Base-by-base conservation (phyloP, 805 yeast genomes). In the Candida arabinofermentans region DNA sequence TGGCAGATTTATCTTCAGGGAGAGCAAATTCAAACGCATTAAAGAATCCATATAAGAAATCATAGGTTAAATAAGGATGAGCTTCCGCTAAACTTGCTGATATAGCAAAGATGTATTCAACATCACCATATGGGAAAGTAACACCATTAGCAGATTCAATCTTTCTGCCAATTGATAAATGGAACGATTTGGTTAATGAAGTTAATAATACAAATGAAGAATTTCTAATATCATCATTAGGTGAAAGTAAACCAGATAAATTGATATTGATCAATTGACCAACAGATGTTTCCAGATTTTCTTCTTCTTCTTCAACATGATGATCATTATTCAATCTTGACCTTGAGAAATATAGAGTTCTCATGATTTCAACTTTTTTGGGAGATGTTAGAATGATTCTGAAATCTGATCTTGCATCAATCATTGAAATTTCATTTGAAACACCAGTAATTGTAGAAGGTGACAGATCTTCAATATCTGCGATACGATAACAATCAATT, bases 291-390 rank as follows among this genome's bases (percentile, higher is more conserved):
- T 48, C 50, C 8, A 58, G 26, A 55, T 79, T 66, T 32, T 68
- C 70, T 8, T 63, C 64, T 24, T 55, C 65, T 14, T 52, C 65
- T 5, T 59, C 65, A 9, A 47, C 24, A 17, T 51, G 57, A 24
- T 47, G 45, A 7, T 40, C 49, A 27, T 54, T 50, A 2, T 39
- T 37, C 8, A 64, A 66, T 37, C 70, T 72, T 16, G 79, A 79
- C 41, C 82, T 78, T 0, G 88, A 75, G 51, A 81, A 83, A 50
- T 83, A 81, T 31, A 85, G 59, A 46, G 83, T 75, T 49, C 89
- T 69, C 62, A 85, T 72, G n/a, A 85, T 81, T 51, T 84, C 91
- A 40, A 74, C 56, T 48, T 69, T 72, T 51, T 76, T 77, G 1
- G 71, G 58, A 23, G 80, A 72, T 8, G 73, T 54, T 34, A 78